A percentile compares a stretch with the other conserved stretches of the same genome.
These are phyloP conservation scores for Aspergillus olivimuriae DNA, from an alignment of 495 filamentous ascomycete species.

Conservation along the genomic window DNA sequence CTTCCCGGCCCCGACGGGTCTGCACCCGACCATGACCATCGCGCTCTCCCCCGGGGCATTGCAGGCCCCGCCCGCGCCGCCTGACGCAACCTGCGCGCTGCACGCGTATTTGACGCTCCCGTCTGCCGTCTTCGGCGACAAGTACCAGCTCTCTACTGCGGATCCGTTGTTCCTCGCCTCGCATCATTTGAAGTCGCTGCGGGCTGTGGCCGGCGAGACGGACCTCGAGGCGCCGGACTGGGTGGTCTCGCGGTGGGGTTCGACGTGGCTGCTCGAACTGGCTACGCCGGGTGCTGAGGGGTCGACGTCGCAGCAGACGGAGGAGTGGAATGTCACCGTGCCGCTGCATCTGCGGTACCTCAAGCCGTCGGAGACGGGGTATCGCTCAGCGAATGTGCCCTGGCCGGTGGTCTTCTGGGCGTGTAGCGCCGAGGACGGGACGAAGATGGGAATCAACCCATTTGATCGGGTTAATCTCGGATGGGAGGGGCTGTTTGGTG, in stretches of 20 bases:
- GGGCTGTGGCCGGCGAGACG: constrained; percentile 66
- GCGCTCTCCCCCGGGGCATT: constrained; percentile 31
- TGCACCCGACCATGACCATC: constrained; percentile 78
- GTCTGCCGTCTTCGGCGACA: constrained; percentile 76
- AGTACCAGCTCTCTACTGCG: constrained; percentile 64
- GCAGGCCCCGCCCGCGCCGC: constrained; percentile 25
- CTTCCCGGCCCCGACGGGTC: constrained; percentile 67
- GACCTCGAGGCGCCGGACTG: constrained; percentile 94
- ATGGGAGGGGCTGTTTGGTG: constrained; percentile 79
- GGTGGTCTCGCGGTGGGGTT: constrained; percentile 71
- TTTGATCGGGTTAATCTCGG: constrained; percentile 82
- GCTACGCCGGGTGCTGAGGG: too few species aligned
- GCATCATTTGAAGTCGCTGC: constrained; percentile 65
- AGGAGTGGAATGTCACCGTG: constrained; percentile 64
- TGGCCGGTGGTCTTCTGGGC: constrained; percentile 92
- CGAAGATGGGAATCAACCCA: constrained; percentile 69
- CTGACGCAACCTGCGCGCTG: constrained; percentile 54
- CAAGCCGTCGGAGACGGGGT: constrained; percentile 46
- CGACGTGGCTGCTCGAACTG: constrained; percentile 70
- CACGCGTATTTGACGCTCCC: constrained; percentile 86
- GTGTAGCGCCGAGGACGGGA: constrained; percentile 66
- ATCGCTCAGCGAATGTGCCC: constrained; percentile 45
- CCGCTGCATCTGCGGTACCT: constrained; percentile 88
- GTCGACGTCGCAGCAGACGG: constrained; percentile 26
- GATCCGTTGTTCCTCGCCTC: constrained; percentile 67